Evolutionary conservation across 1,139 yeast genomes (phyloP).

Genomic region (Zygoascus meyerae): DNA sequence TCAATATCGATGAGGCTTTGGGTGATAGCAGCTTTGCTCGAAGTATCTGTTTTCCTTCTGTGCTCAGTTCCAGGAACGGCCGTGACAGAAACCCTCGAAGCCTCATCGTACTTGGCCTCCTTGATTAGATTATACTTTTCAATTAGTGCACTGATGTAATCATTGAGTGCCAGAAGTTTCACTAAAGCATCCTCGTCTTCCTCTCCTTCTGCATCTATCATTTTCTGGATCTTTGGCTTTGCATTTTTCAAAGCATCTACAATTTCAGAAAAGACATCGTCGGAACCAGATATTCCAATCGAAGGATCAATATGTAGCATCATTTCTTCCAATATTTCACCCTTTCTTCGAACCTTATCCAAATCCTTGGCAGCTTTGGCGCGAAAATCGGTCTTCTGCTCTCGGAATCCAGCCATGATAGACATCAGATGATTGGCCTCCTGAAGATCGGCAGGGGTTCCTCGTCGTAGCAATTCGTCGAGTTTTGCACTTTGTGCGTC

Average conservation of each 20-base stretch:
- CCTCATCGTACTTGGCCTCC: conserved; percentile 57
- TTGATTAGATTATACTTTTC: conserved; percentile 62
- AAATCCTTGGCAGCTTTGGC: conserved; percentile 81
- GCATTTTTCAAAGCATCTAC: conserved; percentile 75
- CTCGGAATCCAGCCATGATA: conserved; percentile 88
- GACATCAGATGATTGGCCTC: conserved; percentile 97
- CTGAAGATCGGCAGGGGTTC: conserved; percentile 89
- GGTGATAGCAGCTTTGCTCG: conserved; percentile 24
- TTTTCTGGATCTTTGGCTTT: conserved; percentile 80
- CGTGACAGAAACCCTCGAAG: conserved; percentile 49
- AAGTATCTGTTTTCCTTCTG: conserved; percentile 36
- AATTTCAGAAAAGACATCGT: conserved; percentile 65
- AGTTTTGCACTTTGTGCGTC: conserved; percentile 90
- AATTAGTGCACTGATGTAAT: conserved; percentile 64
- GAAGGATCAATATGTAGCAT: conserved; percentile 51
- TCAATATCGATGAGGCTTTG: conserved; percentile 76
- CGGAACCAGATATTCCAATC: conserved; percentile 40
- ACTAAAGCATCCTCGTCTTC: conserved; percentile 54
- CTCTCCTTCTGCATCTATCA: conserved; percentile 61
- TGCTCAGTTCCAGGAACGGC: conserved; percentile 26
- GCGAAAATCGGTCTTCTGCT: conserved; percentile 71
- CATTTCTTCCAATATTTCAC: conserved; percentile 90
- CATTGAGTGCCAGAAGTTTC: conserved; percentile 65
- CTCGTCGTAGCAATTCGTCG: conserved; percentile 91
- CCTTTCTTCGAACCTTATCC: conserved; percentile 77